These are phyloP conservation scores for Pseudoscleropodium purum DNA, from an alignment of 225 moss, liverwort and hornwort genomes.

Conservation along the genomic window DNA sequence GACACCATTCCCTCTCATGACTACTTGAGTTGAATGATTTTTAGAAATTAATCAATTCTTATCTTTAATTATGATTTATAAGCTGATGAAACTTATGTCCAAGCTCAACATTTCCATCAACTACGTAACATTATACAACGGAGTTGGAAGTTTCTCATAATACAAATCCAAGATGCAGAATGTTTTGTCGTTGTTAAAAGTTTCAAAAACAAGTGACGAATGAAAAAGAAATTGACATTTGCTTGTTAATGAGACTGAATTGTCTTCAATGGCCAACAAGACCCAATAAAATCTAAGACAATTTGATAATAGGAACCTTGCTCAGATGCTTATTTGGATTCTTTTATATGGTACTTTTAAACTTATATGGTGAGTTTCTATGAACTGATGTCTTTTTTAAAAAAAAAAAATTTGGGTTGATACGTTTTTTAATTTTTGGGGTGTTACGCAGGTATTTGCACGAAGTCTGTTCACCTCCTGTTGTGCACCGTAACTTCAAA, in stretches of 20 bases:
- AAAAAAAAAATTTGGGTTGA: too few relatives aligned
- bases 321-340: not conserved
- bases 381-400: not conserved
- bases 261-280: not conserved
- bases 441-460: slow-evolving; percentile 42
- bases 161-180: not conserved
- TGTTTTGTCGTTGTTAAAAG: not conserved
- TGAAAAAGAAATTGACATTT: not conserved
- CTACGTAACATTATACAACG: not conserved
- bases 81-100: not conserved
- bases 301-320: not conserved
- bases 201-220: not conserved
- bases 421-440: not conserved
- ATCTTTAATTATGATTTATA: too few relatives aligned
- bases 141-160: not conserved
- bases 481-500: slow-evolving; percentile 64
- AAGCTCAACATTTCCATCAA: not conserved
- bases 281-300: not conserved
- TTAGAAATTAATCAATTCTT: too few relatives aligned
- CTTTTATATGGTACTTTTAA: too few relatives aligned
- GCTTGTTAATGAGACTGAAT: not conserved
- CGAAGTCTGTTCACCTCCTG: slow-evolving; percentile 65
- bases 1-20: not conserved
- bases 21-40: not conserved
- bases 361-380: not conserved